These are phyloP conservation scores for Triangularia setosa DNA, from an alignment of 2,329 filamentous ascomycete genomes.

Conservation along the genomic window DNA sequence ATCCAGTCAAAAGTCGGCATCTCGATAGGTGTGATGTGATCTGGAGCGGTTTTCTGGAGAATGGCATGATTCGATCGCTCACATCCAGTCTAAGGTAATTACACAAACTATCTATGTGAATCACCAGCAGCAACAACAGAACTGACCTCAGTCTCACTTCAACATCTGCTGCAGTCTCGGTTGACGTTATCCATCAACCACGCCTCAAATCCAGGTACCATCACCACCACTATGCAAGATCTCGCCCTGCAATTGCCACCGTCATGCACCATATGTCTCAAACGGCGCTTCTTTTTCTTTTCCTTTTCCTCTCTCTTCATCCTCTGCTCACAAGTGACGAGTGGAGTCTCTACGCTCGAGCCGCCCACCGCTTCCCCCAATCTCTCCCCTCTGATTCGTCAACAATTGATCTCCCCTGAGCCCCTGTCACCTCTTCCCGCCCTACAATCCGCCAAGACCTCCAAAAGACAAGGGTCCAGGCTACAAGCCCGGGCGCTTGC, in stretches of 20 bases:
- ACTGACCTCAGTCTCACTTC: background rate
- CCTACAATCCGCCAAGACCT: background rate
- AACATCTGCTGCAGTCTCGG: background rate
- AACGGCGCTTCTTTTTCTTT: background rate
- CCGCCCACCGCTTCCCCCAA: background rate
- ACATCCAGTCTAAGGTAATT: background rate
- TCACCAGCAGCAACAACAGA: background rate
- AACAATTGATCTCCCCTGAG: background rate
- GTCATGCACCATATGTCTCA: background rate
- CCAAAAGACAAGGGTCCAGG: background rate
- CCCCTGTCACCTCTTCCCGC: background rate
- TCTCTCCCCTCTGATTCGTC: background rate
- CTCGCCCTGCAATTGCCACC: background rate
- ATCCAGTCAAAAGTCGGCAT: background rate
- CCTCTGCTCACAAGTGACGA: background rate
- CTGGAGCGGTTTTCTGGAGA: background rate
- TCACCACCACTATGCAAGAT: background rate
- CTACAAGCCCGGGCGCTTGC: background rate
- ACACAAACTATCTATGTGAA: background rate
- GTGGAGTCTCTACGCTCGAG: background rate
- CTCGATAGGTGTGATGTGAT: conserved; percentile 2
- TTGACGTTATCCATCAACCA: background rate
- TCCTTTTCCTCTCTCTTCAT: background rate
- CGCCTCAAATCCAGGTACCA: background rate
- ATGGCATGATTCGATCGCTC: background rate